Evolutionary conservation across 148 eudicot genomes (phyloP).

Genomic region (Fagopyrum homotropicum): DNA sequence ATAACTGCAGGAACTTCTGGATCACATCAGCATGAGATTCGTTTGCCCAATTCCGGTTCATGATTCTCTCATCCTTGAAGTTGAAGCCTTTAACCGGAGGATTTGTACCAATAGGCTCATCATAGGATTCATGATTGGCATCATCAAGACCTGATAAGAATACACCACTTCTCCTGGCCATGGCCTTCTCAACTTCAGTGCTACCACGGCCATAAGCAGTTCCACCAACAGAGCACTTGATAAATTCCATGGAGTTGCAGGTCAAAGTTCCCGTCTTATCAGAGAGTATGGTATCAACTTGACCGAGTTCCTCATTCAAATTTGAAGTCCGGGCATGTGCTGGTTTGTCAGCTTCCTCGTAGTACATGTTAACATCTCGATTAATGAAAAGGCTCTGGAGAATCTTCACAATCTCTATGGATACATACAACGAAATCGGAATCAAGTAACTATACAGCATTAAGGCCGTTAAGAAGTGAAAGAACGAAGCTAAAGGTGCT

Average conservation of each 20-base stretch:
- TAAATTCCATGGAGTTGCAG: constrained; percentile 87
- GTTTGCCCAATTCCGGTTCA: constrained; percentile 72
- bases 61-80: constrained; percentile 65
- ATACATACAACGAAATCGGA: constrained; percentile 84
- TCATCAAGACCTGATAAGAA: constrained; percentile 25
- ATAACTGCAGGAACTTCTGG: constrained; percentile 54
- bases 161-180: constrained; percentile 71
- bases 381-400: constrained; percentile 74
- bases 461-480: constrained; percentile 66
- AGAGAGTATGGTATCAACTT: constrained; percentile 84
- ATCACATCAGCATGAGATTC: constrained; percentile 56
- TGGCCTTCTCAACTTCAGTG: constrained; percentile 79
- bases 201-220: constrained; percentile 71
- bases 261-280: constrained; percentile 94
- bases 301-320: constrained; percentile 90
- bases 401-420: constrained; percentile 81
- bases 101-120: constrained; percentile 12
- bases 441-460: constrained; percentile 73
- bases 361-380: constrained; percentile 68
- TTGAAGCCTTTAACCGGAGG: constrained; percentile 66
- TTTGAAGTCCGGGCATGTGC: constrained; percentile 90
- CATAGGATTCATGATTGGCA: constrained; percentile 21
- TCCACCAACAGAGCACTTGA: constrained; percentile 83
- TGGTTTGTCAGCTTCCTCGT: constrained; percentile 81
- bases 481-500: constrained; percentile 49